Evolutionary conservation across 148 eudicot species (phyloP).

Genomic region (Nepenthes mirabilis): DNA sequence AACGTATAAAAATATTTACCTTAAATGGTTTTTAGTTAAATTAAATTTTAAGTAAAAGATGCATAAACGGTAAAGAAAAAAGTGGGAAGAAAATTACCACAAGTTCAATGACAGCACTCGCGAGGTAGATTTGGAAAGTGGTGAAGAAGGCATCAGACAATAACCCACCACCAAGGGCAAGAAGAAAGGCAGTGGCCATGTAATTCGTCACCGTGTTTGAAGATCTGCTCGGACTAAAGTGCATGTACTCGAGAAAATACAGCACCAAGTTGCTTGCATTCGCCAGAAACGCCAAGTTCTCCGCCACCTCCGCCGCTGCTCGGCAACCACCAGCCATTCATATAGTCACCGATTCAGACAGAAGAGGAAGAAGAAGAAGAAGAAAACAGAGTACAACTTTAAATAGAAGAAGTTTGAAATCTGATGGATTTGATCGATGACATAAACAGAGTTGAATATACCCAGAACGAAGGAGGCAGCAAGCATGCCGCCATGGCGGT

Average conservation of each 20-base stretch:
- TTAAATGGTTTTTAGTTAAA: no score
- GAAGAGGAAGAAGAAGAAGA: not conserved
- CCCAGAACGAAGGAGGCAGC: slow-evolving; percentile 47
- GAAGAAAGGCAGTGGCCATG: slow-evolving; percentile 32
- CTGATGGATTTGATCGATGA: not conserved
- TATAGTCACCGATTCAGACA: not conserved
- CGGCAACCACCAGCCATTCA: not conserved
- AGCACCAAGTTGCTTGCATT: slow-evolving; percentile 25
- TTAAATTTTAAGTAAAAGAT: not conserved
- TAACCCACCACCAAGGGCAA: slow-evolving; percentile 29
- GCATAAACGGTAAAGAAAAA: not conserved
- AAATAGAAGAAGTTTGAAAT: not conserved
- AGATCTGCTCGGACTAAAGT: slow-evolving; percentile 15
- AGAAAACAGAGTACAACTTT: not conserved
- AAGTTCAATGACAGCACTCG: slow-evolving; percentile 15
- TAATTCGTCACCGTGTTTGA: slow-evolving; percentile 28
- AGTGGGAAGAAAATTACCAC: slow-evolving; percentile 10
- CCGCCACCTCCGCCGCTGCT: slow-evolving; percentile 27
- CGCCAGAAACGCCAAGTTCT: slow-evolving; percentile 29
- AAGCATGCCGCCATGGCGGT: slow-evolving; percentile 39
- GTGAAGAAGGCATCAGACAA: slow-evolving; percentile 26
- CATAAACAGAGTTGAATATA: not conserved
- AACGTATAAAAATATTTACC: no score
- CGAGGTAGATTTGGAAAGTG: slow-evolving; percentile 15
- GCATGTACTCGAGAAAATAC: slow-evolving; percentile 20